Percentiles rank a stretch among this genome's conserved stretches.
Evolutionary conservation across 352 stramenopile species (phyloP).

Genomic region (Phytophthora crassamura): DNA sequence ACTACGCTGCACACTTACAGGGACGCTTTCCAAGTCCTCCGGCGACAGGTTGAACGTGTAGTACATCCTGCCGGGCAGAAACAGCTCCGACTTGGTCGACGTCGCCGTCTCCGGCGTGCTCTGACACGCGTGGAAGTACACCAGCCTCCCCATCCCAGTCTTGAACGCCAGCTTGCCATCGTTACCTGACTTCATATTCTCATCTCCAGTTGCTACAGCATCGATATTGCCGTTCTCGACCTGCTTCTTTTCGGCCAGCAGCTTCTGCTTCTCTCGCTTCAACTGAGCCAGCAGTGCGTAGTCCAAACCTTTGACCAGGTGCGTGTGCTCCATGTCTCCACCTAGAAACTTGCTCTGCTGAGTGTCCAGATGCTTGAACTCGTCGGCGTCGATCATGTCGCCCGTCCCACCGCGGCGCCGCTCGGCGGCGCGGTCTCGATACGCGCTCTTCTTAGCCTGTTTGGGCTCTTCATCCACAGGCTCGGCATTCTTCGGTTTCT

Average conservation of each 20-base stretch:
- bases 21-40: constrained; percentile 53
- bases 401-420: constrained; percentile 42
- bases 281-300: constrained; percentile 87
- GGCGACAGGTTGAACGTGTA: constrained; percentile 71
- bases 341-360: constrained; percentile 87
- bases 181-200: not conserved
- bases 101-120: constrained; percentile 26
- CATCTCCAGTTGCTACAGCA: not conserved
- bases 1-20: constrained; percentile 69
- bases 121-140: constrained; percentile 74
- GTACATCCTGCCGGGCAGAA: constrained; percentile 76
- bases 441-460: constrained; percentile 23
- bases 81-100: constrained; percentile 63
- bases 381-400: constrained; percentile 58
- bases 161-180: constrained; percentile 63
- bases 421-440: constrained; percentile 77
- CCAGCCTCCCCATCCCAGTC: constrained; percentile 59
- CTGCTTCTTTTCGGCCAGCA: constrained; percentile 47
- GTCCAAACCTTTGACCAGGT: constrained; percentile 92
- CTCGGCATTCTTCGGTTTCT: constrained; percentile 43
- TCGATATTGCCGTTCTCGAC: not conserved
- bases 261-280: constrained; percentile 77
- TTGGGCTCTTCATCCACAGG: not conserved
- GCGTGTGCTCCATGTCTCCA: constrained; percentile 85
- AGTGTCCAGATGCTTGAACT: constrained; percentile 61